Percentiles rank a stretch among this genome's conserved stretches.
Conservation (phyloP, 2,329 filamentous ascomycete genomes). For the Ophiosphaerella herpotricha region DNA sequence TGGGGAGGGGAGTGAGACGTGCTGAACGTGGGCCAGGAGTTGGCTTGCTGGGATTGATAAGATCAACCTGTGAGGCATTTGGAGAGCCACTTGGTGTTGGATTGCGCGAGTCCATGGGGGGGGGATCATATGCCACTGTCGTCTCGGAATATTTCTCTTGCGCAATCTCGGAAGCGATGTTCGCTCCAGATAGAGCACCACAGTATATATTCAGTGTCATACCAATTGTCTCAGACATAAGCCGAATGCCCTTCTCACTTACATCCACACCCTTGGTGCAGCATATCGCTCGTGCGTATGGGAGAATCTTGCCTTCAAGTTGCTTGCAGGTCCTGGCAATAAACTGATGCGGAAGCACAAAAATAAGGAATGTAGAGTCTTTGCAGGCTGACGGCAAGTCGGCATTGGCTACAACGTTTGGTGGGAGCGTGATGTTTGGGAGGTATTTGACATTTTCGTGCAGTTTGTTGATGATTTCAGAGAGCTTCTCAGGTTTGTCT, state of each 20-base stretch:
- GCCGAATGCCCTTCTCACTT: slow-evolving; percentile 77
- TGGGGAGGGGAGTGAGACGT: slow-evolving; percentile 74
- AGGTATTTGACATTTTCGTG: slow-evolving; percentile 99
- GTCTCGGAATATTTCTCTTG: slow-evolving; percentile 97
- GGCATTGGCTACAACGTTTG: slow-evolving; percentile 83
- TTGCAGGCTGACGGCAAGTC: slow-evolving; percentile 79
- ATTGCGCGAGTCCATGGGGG: slow-evolving; percentile 80
- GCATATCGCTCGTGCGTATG: slow-evolving; percentile 89
- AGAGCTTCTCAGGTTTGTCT: slow-evolving; percentile 79
- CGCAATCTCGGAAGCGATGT: slow-evolving; percentile 94
- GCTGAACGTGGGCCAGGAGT: slow-evolving; percentile 66
- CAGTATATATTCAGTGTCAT: slow-evolving; percentile 93
- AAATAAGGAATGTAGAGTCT: slow-evolving; percentile 85
- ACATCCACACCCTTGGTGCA: slow-evolving; percentile 99
- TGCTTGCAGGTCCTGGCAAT: slow-evolving; percentile 84
- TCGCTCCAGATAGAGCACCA: slow-evolving; percentile 91
- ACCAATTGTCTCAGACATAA: slow-evolving; percentile 96
- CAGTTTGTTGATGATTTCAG: slow-evolving; percentile 82
- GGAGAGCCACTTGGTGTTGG: slow-evolving; percentile 64
- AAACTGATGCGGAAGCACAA: slow-evolving; percentile 97
- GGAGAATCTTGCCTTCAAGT: slow-evolving; percentile 84
- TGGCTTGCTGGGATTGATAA: slow-evolving; percentile 57
- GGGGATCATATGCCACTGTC: slow-evolving; percentile 94
- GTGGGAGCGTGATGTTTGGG: slow-evolving; percentile 79
- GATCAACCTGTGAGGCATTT: slow-evolving; percentile 54